Base-by-base conservation (phyloP, 2,329 filamentous ascomycete species). In the Hypoxylon rubiginosum region DNA sequence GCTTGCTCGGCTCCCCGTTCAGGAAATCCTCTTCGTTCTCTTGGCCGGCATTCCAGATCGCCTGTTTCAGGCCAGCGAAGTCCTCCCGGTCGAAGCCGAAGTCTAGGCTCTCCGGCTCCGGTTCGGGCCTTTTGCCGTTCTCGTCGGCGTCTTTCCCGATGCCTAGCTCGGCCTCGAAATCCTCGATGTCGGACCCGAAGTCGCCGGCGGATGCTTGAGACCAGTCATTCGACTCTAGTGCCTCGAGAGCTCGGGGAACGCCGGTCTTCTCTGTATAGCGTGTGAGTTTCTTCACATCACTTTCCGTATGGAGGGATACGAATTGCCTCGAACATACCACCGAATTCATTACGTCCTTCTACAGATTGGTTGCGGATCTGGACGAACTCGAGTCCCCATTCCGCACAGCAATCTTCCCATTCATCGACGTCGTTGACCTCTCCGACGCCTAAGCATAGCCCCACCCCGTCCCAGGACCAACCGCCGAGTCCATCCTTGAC, bases 201-300 rank as follows among this genome's bases (percentile, higher is more conserved):
- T 79, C 77, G 2, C 76, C 77, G 8, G 70, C 56, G n/a, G 66
- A 65, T 6, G 56, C 68, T 56, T 79, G 77, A 1, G 80, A 82
- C 90, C 90, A 92, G 76, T 91, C 89, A 73, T 91, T 91, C 15
- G 88, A 82, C 72, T 91, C 84, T 13, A 92, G 77, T 0, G 89
- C 89, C 73, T 91, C 88, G 8, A 82, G 80, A 2, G 88, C 82
- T 9, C 90, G 82, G 0, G 85, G 80, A 39, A 91, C 82, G 15
- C 89, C 89, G 32, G 82, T 84, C 64, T 85, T 85, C 76, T 91
- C 89, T 88, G 63, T 1, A 9, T 17, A 17, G n/a, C 2, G 7
- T 8, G 32, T 70, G 15, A 69, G 56, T 32, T 21, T 24, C 26
- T 43, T 30, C 28, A 8, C 26, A 15, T 19, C 52, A 50, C 10